These are phyloP conservation scores for Ilyonectria sp. DNA, from an alignment of 2,329 filamentous ascomycete genomes.

Conservation along the genomic window DNA sequence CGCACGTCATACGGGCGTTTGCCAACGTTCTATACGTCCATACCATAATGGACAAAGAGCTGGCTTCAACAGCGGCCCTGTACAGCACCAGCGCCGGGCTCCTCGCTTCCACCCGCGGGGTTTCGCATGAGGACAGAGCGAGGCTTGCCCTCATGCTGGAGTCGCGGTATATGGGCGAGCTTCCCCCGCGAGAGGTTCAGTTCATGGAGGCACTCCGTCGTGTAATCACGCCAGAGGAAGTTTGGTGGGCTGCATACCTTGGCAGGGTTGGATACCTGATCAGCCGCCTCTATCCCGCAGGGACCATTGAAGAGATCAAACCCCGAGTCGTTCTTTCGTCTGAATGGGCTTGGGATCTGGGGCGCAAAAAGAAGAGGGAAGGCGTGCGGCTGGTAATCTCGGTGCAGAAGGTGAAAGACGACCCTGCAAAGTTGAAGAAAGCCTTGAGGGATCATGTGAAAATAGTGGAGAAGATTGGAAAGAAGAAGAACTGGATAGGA, in stretches of 20 bases:
- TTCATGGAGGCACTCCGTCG: conserved; percentile 31
- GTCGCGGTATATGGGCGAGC: conserved; percentile 35
- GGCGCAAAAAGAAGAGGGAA: conserved; percentile 23
- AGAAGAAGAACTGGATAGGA: conserved; percentile 35
- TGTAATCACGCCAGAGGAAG: conserved; percentile 30
- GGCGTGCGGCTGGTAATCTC: conserved; percentile 27
- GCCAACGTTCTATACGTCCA: conserved; percentile 33
- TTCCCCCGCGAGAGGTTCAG: conserved; percentile 23
- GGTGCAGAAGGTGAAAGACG: conserved; percentile 30
- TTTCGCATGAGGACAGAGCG: conserved; percentile 30
- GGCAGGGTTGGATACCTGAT: conserved; percentile 30
- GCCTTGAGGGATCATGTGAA: conserved; percentile 28
- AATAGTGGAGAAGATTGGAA: conserved; percentile 32
- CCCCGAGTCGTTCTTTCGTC: conserved; percentile 30
- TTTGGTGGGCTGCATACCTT: conserved; percentile 35
- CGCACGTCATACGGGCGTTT: conserved; percentile 24
- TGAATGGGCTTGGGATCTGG: conserved; percentile 31
- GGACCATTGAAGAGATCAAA: conserved; percentile 28
- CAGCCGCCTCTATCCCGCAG: conserved; percentile 27
- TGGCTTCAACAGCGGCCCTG: conserved; percentile 31
- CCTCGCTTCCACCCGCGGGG: conserved; percentile 27
- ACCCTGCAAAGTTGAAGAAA: conserved; percentile 30
- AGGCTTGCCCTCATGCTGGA: conserved; percentile 33
- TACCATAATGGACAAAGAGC: conserved; percentile 33
- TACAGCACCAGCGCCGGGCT: conserved; percentile 33